These are phyloP conservation scores for Rugiboletus extremiorientalis DNA, from an alignment of 1,284 basidiomycete genomes.

Conservation along the genomic window DNA sequence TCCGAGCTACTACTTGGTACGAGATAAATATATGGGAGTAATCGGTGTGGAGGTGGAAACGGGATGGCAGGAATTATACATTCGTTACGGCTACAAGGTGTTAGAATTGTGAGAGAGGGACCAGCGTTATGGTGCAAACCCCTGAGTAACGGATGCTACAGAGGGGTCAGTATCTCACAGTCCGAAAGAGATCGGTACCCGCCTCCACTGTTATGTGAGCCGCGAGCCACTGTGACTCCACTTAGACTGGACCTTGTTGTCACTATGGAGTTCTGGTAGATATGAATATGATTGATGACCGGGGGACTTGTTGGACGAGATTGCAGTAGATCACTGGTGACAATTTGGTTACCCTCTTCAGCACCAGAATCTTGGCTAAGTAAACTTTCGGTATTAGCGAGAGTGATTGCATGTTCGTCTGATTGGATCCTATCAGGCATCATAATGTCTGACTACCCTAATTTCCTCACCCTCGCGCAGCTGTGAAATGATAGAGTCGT, in stretches of 20 bases:
- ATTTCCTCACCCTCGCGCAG: constrained; percentile 10
- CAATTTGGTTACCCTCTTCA: not conserved
- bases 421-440: not conserved
- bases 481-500: constrained; percentile 4
- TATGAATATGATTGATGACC: not conserved
- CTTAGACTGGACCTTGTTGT: not conserved
- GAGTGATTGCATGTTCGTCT: constrained; percentile 11
- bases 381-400: constrained; percentile 3
- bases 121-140: not conserved
- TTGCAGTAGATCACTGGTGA: not conserved
- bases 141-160: constrained; percentile 3
- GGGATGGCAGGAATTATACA: not conserved
- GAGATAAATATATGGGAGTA: not conserved
- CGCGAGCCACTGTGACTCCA: not conserved
- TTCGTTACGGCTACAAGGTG: not conserved
- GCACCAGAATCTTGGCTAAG: constrained; percentile 1
- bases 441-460: not conserved
- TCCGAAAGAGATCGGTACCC: not conserved
- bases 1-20: not conserved
- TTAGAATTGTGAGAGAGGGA: no score
- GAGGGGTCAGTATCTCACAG: not conserved
- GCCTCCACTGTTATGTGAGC: constrained; percentile 7
- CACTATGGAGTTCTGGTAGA: constrained; percentile 8
- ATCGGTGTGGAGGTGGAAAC: not conserved
- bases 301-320: constrained; percentile 2